Percentiles rank a stretch among this genome's conserved stretches.
Evolutionary conservation across 2,329 filamentous ascomycete genomes (phyloP).

Genomic region (Samsoniella hepiali): DNA sequence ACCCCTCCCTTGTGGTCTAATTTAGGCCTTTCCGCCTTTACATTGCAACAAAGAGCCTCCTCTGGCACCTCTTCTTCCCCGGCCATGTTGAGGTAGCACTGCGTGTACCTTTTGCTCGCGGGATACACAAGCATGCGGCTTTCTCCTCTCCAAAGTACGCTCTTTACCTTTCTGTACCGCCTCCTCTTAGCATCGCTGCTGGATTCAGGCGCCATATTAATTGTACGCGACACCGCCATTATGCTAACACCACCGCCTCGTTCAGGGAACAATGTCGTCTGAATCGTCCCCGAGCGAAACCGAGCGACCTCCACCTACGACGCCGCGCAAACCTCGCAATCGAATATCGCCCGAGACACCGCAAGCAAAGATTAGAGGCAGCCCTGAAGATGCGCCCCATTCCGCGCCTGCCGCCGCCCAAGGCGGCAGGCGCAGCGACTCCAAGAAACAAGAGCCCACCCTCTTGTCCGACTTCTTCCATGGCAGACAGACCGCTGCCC

Average conservation of each 20-base stretch:
- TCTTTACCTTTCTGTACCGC: neutral
- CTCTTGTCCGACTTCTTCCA: constrained; percentile 57
- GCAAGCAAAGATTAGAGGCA: constrained; percentile 15
- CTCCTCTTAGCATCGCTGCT: neutral
- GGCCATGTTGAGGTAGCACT: constrained; percentile 17
- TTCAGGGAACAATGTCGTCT: constrained; percentile 17
- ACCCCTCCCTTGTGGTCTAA: neutral
- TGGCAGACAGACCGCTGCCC: constrained; percentile 54
- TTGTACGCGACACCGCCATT: neutral
- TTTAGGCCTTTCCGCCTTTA: neutral
- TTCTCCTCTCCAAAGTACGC: constrained; percentile 9
- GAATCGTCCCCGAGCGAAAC: constrained; percentile 16
- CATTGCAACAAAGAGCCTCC: neutral
- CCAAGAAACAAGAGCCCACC: constrained; percentile 42
- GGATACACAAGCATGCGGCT: constrained; percentile 18
- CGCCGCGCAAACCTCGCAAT: constrained; percentile 16
- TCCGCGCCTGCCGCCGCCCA: constrained; percentile 39
- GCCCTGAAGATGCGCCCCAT: constrained; percentile 35
- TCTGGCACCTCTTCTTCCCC: neutral
- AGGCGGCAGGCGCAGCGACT: constrained; percentile 33
- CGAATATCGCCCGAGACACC: constrained; percentile 14
- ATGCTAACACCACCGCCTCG: constrained; percentile 1
- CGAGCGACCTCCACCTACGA: constrained; percentile 12
- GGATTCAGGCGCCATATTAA: neutral
- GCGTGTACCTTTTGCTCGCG: constrained; percentile 9